Evolutionary conservation across 805 yeast species (phyloP), one percentile per base, ranked within the genome.

Genomic region (Saccharomycopsis fodiens): DNA sequence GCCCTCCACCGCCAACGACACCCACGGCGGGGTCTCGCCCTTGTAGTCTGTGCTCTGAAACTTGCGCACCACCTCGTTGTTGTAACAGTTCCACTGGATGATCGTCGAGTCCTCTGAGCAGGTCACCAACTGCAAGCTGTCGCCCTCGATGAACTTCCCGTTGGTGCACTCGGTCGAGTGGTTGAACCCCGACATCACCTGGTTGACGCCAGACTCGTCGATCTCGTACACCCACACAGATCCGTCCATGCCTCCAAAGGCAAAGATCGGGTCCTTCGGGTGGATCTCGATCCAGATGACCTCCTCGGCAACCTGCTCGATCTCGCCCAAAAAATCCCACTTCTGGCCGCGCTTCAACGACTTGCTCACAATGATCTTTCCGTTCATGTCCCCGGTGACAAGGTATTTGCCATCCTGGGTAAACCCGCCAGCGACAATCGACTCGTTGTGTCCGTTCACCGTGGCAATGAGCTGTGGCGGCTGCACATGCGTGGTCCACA

Each of bases 331-430:
- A 55, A 74, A 65, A 51, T 69, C 72, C 97, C 97, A 91, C 20
- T 44, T 40, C 60, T 89, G 87, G 23, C 95, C 96, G 38, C 82
- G 82, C 55, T 82, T 81, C 39, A 72, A 62, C 4, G 89, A 67
- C 59, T 78, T 76, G 67, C 81, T 85, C 13, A 88, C 77, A 55
- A 85, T 71, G 25, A 91, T 70, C 56, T 78, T 78, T 44, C 98
- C 97, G 45, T 79, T 79, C 99, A 93, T 93, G 64, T 94, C 99
- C 34, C 91, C 97, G 4, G 96, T 83, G 10, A 93, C 72, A 36
- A 85, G 68, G 57, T 69, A 88, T 38, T 77, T 72, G 21, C 97
- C 99, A 57, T 86, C 93, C 31, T 69, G 64, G 1, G 95, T 79
- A 64, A 93, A 93, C 0, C 80, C 87, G 42, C 93, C 89, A 5